Conservation (phyloP, 169 alveolate genomes). For the Perkinsus marinus region DNA sequence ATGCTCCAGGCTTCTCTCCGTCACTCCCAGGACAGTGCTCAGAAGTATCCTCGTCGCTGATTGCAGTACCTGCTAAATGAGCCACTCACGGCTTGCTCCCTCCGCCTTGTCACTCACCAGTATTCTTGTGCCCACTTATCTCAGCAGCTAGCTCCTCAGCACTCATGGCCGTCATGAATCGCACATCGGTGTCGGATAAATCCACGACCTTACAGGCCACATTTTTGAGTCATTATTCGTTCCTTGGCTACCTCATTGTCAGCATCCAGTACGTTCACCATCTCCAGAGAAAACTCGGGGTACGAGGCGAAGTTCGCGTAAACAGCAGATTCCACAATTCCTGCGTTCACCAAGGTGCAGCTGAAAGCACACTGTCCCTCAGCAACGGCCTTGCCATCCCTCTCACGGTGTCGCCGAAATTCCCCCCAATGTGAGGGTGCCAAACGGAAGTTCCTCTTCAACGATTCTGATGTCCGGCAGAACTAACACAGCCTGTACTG, state of each 20-base stretch:
- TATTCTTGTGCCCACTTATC: conserved; percentile 3
- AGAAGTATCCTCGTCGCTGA: too few relatives aligned
- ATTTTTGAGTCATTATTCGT: not conserved
- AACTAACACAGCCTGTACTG: conserved; percentile 44
- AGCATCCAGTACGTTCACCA: conserved; percentile 18
- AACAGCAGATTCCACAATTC: conserved; percentile 44
- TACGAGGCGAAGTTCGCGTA: conserved; percentile 45
- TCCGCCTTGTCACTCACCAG: not conserved
- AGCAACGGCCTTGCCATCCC: not conserved
- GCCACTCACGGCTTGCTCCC: too few relatives aligned
- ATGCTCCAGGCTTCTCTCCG: conserved; percentile 32
- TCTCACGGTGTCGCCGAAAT: conserved; percentile 15
- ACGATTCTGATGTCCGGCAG: conserved; percentile 51
- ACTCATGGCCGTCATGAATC: not conserved
- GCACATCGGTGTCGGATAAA: not conserved
- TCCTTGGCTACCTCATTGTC: not conserved
- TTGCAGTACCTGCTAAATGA: too few relatives aligned
- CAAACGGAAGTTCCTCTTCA: conserved; percentile 48
- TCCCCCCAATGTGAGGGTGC: conserved; percentile 56
- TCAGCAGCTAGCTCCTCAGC: not conserved
- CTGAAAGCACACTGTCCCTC: not conserved
- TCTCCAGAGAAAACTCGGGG: conserved; percentile 45
- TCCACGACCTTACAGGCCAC: not conserved
- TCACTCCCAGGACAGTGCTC: conserved; percentile 16
- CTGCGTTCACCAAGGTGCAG: conserved; percentile 44